Evolutionary conservation across 2,329 filamentous ascomycete species (phyloP).

Genomic region (Colletotrichum chlorophyti): DNA sequence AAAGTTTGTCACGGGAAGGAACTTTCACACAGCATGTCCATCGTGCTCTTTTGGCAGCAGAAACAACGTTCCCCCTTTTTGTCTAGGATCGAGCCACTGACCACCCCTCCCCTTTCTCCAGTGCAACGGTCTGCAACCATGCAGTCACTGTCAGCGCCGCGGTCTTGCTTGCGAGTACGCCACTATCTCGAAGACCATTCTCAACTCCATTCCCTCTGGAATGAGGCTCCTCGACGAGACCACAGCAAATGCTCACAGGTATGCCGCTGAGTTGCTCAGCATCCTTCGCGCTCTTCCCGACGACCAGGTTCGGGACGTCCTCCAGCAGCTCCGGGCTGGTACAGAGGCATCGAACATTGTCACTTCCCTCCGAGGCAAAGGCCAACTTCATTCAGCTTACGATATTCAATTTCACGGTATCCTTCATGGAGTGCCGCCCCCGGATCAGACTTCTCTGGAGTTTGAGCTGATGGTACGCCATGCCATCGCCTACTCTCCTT

Average conservation of each 20-base stretch:
- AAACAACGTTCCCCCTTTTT: neutral
- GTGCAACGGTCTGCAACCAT: constrained; percentile 17
- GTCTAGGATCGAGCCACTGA: neutral
- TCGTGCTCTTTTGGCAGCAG: too few relatives aligned
- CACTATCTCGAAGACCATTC: constrained; percentile 11
- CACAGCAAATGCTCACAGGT: neutral
- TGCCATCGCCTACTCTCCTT: constrained; percentile 10
- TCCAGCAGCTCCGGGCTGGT: constrained; percentile 3
- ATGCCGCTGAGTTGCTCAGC: neutral
- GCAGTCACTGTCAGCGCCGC: constrained; percentile 16
- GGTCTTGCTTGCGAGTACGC: constrained; percentile 14
- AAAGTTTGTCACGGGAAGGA: neutral
- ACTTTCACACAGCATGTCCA: too few relatives aligned
- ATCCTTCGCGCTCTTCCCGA: constrained; percentile 9
- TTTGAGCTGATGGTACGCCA: constrained; percentile 21
- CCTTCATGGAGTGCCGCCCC: neutral
- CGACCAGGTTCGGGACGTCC: constrained; percentile 1
- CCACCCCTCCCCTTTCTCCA: neutral
- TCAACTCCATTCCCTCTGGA: constrained; percentile 13
- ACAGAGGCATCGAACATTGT: constrained; percentile 8
- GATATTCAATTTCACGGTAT: neutral
- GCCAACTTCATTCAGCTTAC: neutral
- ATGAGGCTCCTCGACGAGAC: constrained; percentile 7
- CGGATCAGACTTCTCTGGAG: constrained; percentile 7
- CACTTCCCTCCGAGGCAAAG: neutral